Conservation (phyloP, 2,329 filamentous ascomycete species). For the Fusarium nisikadoi region DNA sequence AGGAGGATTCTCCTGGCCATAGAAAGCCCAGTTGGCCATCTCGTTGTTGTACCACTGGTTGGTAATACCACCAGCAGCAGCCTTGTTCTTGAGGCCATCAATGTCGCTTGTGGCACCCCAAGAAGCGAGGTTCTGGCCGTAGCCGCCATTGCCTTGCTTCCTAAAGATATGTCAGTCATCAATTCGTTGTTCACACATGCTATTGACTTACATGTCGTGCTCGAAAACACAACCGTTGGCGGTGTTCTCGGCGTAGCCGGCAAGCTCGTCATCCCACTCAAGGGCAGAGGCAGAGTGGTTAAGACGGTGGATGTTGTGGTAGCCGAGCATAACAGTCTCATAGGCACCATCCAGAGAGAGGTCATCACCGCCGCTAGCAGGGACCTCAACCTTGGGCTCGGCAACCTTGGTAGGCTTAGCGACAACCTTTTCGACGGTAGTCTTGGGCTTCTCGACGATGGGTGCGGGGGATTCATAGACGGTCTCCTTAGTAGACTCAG, state of each 20-base stretch:
- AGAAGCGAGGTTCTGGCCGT: constrained; percentile 93
- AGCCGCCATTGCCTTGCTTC: constrained; percentile 68
- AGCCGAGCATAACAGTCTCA: constrained; percentile 62
- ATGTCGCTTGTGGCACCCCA: constrained; percentile 57
- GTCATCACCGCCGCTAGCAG: constrained; percentile 9
- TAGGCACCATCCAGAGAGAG: constrained; percentile 44
- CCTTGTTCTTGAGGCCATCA: constrained; percentile 55
- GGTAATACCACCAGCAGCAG: constrained; percentile 75
- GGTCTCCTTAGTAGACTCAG: constrained; percentile 2
- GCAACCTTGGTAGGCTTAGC: constrained; percentile 21
- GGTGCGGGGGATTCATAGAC: constrained; percentile 18
- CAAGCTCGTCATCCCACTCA: constrained; percentile 73
- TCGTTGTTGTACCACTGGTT: constrained; percentile 93
- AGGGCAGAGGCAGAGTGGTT: constrained; percentile 80
- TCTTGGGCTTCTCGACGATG: constrained; percentile 22
- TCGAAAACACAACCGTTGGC: constrained; percentile 76
- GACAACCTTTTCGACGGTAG: constrained; percentile 17
- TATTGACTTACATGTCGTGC: constrained; percentile 76
- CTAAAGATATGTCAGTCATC: constrained; percentile 55
- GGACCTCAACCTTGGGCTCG: constrained; percentile 13
- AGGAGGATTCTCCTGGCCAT: constrained; percentile 67
- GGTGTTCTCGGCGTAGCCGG: constrained; percentile 69
- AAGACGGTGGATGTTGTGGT: constrained; percentile 87
- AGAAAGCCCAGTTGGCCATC: constrained; percentile 67
- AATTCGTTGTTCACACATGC: not conserved